Base-by-base conservation (phyloP, 164 flowering plant genomes). In the Malania oleifera region DNA sequence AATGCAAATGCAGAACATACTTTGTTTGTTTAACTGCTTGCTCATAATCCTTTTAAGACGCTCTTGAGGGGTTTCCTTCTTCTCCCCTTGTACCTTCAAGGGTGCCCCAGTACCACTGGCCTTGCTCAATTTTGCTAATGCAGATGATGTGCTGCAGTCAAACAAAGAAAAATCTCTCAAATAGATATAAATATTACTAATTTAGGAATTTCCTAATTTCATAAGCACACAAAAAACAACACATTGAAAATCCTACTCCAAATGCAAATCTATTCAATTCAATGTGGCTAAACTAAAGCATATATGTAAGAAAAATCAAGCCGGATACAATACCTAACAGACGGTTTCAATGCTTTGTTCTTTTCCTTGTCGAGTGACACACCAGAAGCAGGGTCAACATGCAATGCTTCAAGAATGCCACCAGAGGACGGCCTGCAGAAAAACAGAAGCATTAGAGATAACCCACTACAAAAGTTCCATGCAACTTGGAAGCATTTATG, bases 11-110 rank as follows among this genome's bases (percentile, higher is more conserved):
- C 48, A 26, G 34, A 25, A 39, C 71, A 70, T 82, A 93, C 99
- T 93, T 70, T 93, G 99, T 63, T 85, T 88, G 57, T 78, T 93
- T 45, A 93, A 80, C 73, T 93, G 99, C 62, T 72, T 84, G 89
- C 84, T 84, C 99, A 90, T 93, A 56, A 93, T 93, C 66, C 99
- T 76, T 73, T 93, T 93, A 26, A 93, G 91, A 34, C 99, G 81
- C 79, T 93, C 99, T 67, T 93, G 99, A 57, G 97, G 99, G 46
- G 97, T 93, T 79, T 93, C 99, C 73, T 90, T 93, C 79, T 90
- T 93, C 75, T 86, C 99, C 59, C 67, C 82, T 64, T 61, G 85
- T 56, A 73, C 82, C 67, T 88, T 93, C 61, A 68, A 64, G 25
- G 82, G 62, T 0, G 65, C 77, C 18, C 73, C 79, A 56, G 77